Conservation (phyloP, 208 protist genomes). For the Trypanosoma congolense region DNA sequence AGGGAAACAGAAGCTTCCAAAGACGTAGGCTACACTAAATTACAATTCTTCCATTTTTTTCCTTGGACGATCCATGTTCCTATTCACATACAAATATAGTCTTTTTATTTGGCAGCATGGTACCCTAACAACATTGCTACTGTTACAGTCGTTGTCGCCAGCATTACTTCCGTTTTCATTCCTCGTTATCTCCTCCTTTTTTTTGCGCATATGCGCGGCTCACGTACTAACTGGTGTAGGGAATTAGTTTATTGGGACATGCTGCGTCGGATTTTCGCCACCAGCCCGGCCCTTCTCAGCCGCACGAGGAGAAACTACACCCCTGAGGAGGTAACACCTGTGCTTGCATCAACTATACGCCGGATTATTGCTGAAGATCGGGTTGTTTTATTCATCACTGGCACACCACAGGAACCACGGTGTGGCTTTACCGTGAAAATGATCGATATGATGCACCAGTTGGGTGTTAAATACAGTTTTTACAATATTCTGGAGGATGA, state of each 20-base stretch:
- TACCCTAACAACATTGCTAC: too few species aligned
- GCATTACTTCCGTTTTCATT: too few species aligned
- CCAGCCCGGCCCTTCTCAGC: conserved; percentile 14
- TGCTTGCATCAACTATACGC: conserved; percentile 57
- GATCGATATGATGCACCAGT: conserved; percentile 72
- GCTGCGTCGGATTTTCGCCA: conserved; percentile 23
- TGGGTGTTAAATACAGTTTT: conserved; percentile 72
- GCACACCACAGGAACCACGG: conserved; percentile 71
- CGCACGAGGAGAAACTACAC: conserved; percentile 21
- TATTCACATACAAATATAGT: too few species aligned
- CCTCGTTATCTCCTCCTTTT: too few species aligned
- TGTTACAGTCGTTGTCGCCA: too few species aligned
- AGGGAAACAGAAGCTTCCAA: too few species aligned
- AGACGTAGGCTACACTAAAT: too few species aligned
- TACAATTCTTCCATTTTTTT: too few species aligned
- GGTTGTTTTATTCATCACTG: conserved; percentile 89
- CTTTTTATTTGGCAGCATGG: too few species aligned
- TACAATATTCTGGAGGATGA: conserved; percentile 90
- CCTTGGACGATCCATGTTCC: too few species aligned
- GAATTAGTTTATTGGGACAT: conserved; percentile 8
- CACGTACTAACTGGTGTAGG: neutral
- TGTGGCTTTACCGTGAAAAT: conserved; percentile 88
- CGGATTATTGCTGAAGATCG: conserved; percentile 67
- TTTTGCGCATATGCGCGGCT: too few species aligned
- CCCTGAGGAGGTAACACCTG: conserved; percentile 40